Percentiles rank a stretch among this genome's conserved stretches.
phyloP scores from a whole-genome alignment of 805 yeast species.

The Lipomyces sp. region DNA sequence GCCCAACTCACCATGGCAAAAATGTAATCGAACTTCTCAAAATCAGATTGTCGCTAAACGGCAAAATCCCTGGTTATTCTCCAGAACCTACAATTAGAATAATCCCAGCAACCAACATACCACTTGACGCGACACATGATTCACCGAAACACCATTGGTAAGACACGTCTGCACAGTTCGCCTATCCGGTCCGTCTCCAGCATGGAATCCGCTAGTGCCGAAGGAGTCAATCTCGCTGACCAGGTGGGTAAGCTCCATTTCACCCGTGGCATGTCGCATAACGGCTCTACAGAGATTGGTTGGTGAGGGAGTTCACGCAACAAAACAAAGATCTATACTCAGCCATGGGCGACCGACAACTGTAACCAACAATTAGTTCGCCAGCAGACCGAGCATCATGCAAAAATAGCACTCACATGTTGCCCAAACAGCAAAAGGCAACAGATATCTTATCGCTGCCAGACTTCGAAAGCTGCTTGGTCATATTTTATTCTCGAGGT shows the following conservation, averaged over 20 bases:
- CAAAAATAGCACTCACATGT: conserved; percentile 59
- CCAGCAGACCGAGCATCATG: background rate
- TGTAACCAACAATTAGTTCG: conserved; percentile 6
- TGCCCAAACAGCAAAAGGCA: conserved; percentile 90
- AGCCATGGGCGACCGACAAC: conserved; percentile 87
- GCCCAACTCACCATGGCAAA: conserved; percentile 53
- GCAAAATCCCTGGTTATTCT: conserved; percentile 61
- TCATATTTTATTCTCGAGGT: background rate
- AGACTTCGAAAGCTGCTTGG: background rate
- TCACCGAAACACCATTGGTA: conserved; percentile 71
- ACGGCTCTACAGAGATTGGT: conserved; percentile 21
- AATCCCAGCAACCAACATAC: conserved; percentile 47
- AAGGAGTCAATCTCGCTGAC: conserved; percentile 67
- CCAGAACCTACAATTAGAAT: conserved; percentile 46
- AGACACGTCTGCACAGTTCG: conserved; percentile 72
- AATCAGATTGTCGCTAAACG: conserved; percentile 46
- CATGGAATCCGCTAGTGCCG: conserved; percentile 86
- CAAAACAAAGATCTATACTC: conserved; percentile 50
- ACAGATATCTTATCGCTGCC: conserved; percentile 56
- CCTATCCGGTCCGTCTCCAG: conserved; percentile 80
- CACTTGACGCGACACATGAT: conserved; percentile 77
- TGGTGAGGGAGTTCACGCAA: background rate
- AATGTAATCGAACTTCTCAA: conserved; percentile 58
- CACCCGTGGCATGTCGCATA: conserved; percentile 21
- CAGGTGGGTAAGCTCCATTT: conserved; percentile 17